These are phyloP conservation scores for Fusarium sterilihyphosum DNA, from an alignment of 2,329 filamentous ascomycete genomes.

Conservation along the genomic window DNA sequence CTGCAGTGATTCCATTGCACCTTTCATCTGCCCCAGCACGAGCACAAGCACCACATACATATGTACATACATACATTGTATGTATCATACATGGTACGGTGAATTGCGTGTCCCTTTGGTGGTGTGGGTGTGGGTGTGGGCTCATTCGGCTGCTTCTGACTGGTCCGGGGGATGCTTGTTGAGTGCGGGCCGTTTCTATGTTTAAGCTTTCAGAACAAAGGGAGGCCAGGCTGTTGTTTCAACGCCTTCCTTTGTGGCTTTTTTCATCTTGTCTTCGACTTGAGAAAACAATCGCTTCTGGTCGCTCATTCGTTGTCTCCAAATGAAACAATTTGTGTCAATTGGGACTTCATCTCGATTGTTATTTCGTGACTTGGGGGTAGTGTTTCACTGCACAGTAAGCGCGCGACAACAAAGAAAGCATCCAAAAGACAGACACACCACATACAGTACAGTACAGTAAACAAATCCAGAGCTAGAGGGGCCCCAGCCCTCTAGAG, in stretches of 20 bases:
- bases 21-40: neutral
- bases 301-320: constrained; percentile 5
- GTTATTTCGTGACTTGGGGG: neutral
- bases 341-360: constrained; percentile 9
- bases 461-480: neutral
- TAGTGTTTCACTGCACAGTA: neutral
- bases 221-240: constrained; percentile 38
- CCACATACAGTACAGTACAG: constrained; percentile 14
- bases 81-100: neutral
- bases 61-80: neutral
- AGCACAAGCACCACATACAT: neutral
- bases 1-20: constrained; percentile 13
- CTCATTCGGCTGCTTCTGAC: constrained; percentile 25
- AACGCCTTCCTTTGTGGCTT: constrained; percentile 23
- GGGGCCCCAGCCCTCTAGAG: neutral
- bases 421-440: neutral
- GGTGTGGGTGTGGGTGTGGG: constrained; percentile 27
- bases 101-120: constrained; percentile 8
- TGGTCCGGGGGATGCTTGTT: constrained; percentile 27
- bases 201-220: constrained; percentile 30
- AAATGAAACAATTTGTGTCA: constrained; percentile 26
- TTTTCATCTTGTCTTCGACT: constrained; percentile 17
- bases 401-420: constrained; percentile 23
- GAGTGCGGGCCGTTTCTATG: constrained; percentile 23
- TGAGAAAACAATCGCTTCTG: neutral